Evolutionary conservation across 2,329 filamentous ascomycete genomes (phyloP).

Genomic region (Annulohypoxylon truncatum): DNA sequence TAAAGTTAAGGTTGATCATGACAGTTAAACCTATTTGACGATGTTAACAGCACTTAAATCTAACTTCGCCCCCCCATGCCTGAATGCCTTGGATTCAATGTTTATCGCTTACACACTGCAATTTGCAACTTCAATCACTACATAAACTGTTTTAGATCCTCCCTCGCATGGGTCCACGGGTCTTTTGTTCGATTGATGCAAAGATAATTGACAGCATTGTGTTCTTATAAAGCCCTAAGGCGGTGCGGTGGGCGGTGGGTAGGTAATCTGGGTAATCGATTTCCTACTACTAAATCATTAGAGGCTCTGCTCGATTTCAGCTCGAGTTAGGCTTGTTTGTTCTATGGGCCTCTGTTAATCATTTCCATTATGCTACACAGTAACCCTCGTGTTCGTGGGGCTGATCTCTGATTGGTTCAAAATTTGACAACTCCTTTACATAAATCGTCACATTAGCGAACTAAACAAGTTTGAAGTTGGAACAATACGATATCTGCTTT

Average conservation of each 20-base stretch:
- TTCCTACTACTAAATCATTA: constrained; percentile 3
- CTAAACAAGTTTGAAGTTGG: constrained; percentile 25
- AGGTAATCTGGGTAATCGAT: neutral
- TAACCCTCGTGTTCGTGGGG: constrained; percentile 43
- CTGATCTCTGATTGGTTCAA: constrained; percentile 34
- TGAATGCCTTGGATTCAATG: neutral
- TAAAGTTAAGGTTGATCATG: constrained; percentile 7
- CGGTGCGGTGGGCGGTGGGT: neutral
- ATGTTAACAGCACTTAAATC: constrained; percentile 5
- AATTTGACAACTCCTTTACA: constrained; percentile 13
- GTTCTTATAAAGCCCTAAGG: neutral
- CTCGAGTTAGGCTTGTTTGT: constrained; percentile 27
- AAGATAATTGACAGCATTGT: constrained; percentile 13
- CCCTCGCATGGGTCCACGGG: constrained; percentile 18
- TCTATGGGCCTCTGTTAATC: constrained; percentile 30
- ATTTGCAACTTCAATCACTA: neutral
- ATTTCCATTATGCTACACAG: constrained; percentile 36
- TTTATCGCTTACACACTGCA: neutral
- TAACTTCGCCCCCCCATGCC: constrained; percentile 11
- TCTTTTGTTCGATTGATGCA: constrained; percentile 4
- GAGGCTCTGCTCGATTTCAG: constrained; percentile 15
- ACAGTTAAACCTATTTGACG: neutral
- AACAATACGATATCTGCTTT: constrained; percentile 32
- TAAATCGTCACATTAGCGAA: constrained; percentile 24
- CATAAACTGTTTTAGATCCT: neutral